These are phyloP conservation scores for Xylaria sp. DNA, from an alignment of 495 filamentous ascomycete genomes.

Conservation along the genomic window DNA sequence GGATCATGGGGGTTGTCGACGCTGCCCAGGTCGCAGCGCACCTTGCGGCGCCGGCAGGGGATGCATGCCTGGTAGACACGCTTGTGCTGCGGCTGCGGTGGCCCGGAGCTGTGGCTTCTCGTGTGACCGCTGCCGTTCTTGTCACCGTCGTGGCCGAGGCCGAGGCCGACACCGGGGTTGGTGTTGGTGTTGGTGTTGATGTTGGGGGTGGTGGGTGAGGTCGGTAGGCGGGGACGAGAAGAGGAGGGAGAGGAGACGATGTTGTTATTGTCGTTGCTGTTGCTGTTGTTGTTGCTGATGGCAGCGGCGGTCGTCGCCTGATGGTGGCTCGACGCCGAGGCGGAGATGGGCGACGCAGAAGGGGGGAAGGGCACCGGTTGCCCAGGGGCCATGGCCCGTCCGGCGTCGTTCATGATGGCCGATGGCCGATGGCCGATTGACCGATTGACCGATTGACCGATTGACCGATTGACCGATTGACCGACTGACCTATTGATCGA, in stretches of 20 bases:
- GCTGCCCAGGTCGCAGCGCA: conserved; percentile 91
- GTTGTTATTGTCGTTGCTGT: background rate
- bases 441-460: background rate
- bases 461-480: background rate
- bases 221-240: background rate
- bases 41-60: conserved; percentile 88
- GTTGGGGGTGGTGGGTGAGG: background rate
- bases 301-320: background rate
- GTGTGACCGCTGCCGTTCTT: conserved; percentile 5
- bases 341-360: background rate
- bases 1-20: conserved; percentile 95
- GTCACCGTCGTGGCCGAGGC: background rate
- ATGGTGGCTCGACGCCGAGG: conserved; percentile 18
- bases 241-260: background rate
- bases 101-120: conserved; percentile 28
- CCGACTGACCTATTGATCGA: background rate
- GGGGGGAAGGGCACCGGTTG: conserved; percentile 19
- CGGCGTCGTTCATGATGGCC: background rate
- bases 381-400: conserved; percentile 18
- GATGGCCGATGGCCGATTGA: background rate
- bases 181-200: too few relatives aligned
- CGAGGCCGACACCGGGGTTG: background rate
- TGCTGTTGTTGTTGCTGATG: background rate
- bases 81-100: conserved; percentile 60
- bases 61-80: conserved; percentile 88